These are phyloP conservation scores for Plectosphaerella plurivora DNA, from an alignment of 2,329 filamentous ascomycete species.

Conservation along the genomic window DNA sequence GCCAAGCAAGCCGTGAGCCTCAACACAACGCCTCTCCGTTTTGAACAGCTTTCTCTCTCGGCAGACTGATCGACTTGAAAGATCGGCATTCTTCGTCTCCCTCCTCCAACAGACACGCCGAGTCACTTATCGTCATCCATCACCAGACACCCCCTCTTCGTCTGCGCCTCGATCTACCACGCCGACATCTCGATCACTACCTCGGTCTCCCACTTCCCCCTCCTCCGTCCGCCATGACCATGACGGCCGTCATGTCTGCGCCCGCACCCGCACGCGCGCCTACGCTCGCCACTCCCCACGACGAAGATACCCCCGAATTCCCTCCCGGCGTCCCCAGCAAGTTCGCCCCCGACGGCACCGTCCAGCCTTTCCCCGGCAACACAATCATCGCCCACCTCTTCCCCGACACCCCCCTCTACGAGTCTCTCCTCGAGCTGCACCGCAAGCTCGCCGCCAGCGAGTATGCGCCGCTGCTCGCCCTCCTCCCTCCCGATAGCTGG, in stretches of 20 bases:
- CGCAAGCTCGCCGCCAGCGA: conserved; percentile 11
- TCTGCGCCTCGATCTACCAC: too few species aligned
- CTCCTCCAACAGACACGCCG: too few species aligned
- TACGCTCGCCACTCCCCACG: not conserved
- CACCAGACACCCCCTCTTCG: too few species aligned
- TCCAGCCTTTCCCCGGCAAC: conserved; percentile 19
- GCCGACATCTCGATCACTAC: too few species aligned
- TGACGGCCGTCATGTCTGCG: not conserved
- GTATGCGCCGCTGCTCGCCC: conserved; percentile 11
- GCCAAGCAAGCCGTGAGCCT: too few species aligned
- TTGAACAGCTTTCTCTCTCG: too few species aligned
- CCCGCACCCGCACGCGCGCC: not conserved
- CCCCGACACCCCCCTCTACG: conserved; percentile 8
- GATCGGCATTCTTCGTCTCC: too few species aligned
- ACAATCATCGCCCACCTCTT: conserved; percentile 18
- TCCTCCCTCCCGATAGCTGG: conserved; percentile 18
- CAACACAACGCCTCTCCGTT: too few species aligned
- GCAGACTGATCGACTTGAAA: too few species aligned
- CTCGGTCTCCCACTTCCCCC: too few species aligned
- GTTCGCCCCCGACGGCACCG: conserved; percentile 15
- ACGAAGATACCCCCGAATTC: conserved; percentile 3
- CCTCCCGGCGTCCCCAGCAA: conserved; percentile 16
- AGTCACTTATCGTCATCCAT: too few species aligned
- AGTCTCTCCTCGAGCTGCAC: conserved; percentile 13
- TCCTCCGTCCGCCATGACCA: not conserved